Percentiles rank a stretch among this genome's conserved stretches.
phyloP scores from a whole-genome alignment of 1,284 basidiomycete genomes.

The Meripilus lineatus region DNA sequence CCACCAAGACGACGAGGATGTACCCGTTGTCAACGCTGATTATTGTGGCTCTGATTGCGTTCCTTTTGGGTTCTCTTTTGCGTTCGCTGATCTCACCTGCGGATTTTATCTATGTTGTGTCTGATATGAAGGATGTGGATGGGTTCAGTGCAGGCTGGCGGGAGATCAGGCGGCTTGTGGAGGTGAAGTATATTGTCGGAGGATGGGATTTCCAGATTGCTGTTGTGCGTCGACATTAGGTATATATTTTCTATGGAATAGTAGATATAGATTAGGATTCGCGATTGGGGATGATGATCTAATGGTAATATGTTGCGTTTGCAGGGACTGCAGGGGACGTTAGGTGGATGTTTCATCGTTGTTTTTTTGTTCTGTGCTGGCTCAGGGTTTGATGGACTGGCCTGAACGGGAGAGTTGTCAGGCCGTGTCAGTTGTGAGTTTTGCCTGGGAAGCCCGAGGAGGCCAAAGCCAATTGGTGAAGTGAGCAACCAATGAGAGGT shows the following conservation, averaged over 20 bases:
- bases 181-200: slow-evolving; percentile 72
- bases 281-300: not conserved
- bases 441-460: too few relatives aligned
- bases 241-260: not conserved
- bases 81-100: slow-evolving; percentile 83
- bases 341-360: too few relatives aligned
- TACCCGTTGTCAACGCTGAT: slow-evolving; percentile 63
- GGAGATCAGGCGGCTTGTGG: slow-evolving; percentile 75
- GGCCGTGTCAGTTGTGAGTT: too few relatives aligned
- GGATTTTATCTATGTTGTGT: slow-evolving; percentile 86
- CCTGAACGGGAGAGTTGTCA: not conserved
- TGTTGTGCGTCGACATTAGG: slow-evolving; percentile 65
- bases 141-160: slow-evolving; percentile 62
- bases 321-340: too few relatives aligned
- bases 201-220: slow-evolving; percentile 83
- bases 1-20: slow-evolving; percentile 12
- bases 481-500: too few relatives aligned
- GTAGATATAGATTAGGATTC: not conserved
- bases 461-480: too few relatives aligned
- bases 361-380: not conserved
- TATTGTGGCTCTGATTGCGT: slow-evolving; percentile 81
- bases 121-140: slow-evolving; percentile 48
- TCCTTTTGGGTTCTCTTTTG: slow-evolving; percentile 86
- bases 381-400: not conserved
- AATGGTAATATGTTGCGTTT: not conserved